Base-by-base conservation (phyloP, 2,329 filamentous ascomycete species). In the Pezicula carpinea region DNA sequence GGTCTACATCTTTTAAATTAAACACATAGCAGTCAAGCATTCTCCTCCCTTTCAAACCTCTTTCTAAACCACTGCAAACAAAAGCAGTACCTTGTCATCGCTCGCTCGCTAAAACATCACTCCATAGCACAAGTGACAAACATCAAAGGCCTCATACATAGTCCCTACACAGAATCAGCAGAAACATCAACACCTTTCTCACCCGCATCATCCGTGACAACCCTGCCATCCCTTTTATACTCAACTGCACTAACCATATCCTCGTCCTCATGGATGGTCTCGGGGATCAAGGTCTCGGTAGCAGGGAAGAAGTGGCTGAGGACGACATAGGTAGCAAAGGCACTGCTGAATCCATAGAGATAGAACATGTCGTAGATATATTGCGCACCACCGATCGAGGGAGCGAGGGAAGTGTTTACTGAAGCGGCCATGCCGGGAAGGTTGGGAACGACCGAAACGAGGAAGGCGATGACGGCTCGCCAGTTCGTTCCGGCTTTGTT, bases 301-400 rank as follows among this genome's bases (percentile, higher is more conserved):
- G 57, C 58, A 1, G 66, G 66, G 44, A 62, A 67, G 51, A 67
- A 61, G 35, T 62, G 49, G 22, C 55, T 60, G 18, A 66, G 52
- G 1, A 51, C 33, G 13, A 41, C 50, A 42, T 69, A 69, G 4
- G 64, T 44, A 4, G 61, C 42, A 41, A 68, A 66, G 0, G 65
- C 63, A 32, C 59, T 62, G 4, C 56, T 61, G 53, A 67, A 70
- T 4, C 66, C 65, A 53, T 64, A 67, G 6, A 67, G 59, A 38
- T 66, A 68, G 44, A 64, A 63, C 55, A 67, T 63, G 49, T 64
- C 59, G 44, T 66, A 65, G 32, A 67, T 52, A 39, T 65, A 62
- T 26, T 59, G 51, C 17, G 54, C 60, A 32, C 59, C 60, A 29
- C 59, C 59, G 42, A 69, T 61, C n/a, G 35, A 23, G 13, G 13